Base-by-base conservation (phyloP, 805 yeast species). In the Saccharomyces paradoxus region DNA sequence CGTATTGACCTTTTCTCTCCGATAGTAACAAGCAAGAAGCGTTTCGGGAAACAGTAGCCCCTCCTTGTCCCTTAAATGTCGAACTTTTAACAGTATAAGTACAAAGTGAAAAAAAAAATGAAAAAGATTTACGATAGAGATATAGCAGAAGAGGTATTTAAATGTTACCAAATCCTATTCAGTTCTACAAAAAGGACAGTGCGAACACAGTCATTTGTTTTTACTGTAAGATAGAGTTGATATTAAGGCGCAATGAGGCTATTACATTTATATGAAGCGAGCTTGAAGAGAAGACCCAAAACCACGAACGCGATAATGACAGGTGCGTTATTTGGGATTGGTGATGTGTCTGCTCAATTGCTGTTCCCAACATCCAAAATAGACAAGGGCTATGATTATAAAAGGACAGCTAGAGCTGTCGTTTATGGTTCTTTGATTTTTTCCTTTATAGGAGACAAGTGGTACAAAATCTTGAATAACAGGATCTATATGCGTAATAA, bases 341-440 rank as follows among this genome's bases (percentile, higher is more conserved):
- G 96, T 2, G 96, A 89, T 67, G 71, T 70, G 1, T 60, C 86
- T 27, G 96, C 96, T 0, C 96, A 89, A 66, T 47, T 70, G 0
- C 61, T 80, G 5, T 79, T 80, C 64, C 74, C 78, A 8, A 66
- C 65, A 30, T 51, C 30, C 17, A 29, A 29, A 31, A 41, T 53
- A 14, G 29, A 47, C 47, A 29, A 28, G 26, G 51, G 54, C 12
- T 84, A 74, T 64, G 89, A 88, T 60, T 71, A 60, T 48, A 56
- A 60, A 2, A 71, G 96, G 55, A 84, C 91, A 0, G 55, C 74
- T 1, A 73, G 96, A 55, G 87, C 92, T 1, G 75, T 79, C 6
- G 53, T 78, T 1, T 90, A 87, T 63, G 97, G 96, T 0, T 81
- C 88, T 0, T 53, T 82, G 2, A 71, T 89, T 8, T 89, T 89